Conservation (phyloP, 73 alveolate genomes). For the Effrenium voratum region DNA sequence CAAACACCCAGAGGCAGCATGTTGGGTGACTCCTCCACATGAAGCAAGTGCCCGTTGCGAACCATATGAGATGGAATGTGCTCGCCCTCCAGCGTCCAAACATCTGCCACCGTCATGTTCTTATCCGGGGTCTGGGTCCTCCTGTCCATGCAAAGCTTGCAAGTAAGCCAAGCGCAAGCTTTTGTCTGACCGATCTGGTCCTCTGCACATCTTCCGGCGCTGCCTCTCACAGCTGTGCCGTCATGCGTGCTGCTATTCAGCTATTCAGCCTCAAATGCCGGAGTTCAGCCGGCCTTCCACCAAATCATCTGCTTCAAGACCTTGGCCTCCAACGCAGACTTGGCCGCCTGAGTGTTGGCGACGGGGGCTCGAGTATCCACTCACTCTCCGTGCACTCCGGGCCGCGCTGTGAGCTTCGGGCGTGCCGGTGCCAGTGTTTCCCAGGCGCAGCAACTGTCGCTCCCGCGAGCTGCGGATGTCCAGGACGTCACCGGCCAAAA, state of each 20-base stretch:
- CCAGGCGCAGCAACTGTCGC: constrained; percentile 6
- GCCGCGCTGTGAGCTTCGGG: neutral
- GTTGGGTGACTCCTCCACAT: neutral
- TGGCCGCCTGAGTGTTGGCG: too few relatives aligned
- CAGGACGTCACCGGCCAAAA: constrained; percentile 15
- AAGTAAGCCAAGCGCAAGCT: too few relatives aligned
- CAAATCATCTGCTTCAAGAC: constrained; percentile 59
- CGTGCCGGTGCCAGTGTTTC: constrained; percentile 19
- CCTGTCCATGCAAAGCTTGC: too few relatives aligned
- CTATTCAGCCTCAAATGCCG: neutral
- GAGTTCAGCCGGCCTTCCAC: constrained; percentile 49
- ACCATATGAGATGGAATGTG: constrained; percentile 44
- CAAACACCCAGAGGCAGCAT: too few relatives aligned
- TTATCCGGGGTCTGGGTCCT: too few relatives aligned
- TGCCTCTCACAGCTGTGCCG: neutral
- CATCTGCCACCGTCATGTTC: constrained; percentile 47
- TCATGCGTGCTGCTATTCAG: neutral
- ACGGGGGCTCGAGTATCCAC: neutral
- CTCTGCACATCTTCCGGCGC: constrained; percentile 39
- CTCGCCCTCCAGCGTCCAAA: constrained; percentile 76
- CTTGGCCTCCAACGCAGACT: constrained; percentile 12
- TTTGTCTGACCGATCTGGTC: too few relatives aligned
- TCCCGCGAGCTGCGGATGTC: constrained; percentile 52
- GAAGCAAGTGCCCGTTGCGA: constrained; percentile 16
- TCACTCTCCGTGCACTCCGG: neutral